Base-by-base conservation (phyloP, 148 eudicot species). In the Chenopodium formosanum region DNA sequence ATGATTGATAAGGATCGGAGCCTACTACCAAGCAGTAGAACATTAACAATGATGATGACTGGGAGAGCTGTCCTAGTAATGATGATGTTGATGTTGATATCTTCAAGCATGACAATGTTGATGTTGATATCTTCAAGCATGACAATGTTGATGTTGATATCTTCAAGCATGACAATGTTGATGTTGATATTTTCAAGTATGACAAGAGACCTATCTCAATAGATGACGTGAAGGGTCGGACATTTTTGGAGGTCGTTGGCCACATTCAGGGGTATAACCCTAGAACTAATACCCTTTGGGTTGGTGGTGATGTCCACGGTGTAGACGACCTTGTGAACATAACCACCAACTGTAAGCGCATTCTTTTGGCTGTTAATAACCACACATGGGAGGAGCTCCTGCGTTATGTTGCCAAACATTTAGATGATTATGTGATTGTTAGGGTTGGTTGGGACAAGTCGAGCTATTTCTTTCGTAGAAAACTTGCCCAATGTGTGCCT, bases 401-500 rank as follows among this genome's bases (percentile, higher is more conserved):
- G 25, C 23, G 23, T 19, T 62, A 62, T 62, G 66, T 19, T 62
- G 25, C 1, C 67, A 63, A 63, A 8, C 67, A 63, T 63, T 0
- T 20, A 63, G 29, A 63, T 63, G 27, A 63, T 4, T 63, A 63
- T 6, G 67, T 63, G 25, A 10, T 63, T 63, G 67, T 63, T 63
- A 20, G 67, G 67, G 47, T 62, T 19, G 66, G 66, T 22, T 62
- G 66, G 66, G 66, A 19, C 66, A 9, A 25, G 4, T 0, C 1
- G 8, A 62, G 23, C 8, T 62, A 62, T 62, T 62, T 3, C 46
- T 32, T 37, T 25, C 48, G 19, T 2, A 16, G 47, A 32, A 37
- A 70, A 22, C 50, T 70, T 9, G 74, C 74, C 47, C 47, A 37
- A 70, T 70, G 74, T 40, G 50, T 70, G 74, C 19, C 48, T 70